A percentile compares a stretch with the other conserved stretches of the same genome.
phyloP scores from a whole-genome alignment of 345 rosid genomes.

The Alliaria petiolata region DNA sequence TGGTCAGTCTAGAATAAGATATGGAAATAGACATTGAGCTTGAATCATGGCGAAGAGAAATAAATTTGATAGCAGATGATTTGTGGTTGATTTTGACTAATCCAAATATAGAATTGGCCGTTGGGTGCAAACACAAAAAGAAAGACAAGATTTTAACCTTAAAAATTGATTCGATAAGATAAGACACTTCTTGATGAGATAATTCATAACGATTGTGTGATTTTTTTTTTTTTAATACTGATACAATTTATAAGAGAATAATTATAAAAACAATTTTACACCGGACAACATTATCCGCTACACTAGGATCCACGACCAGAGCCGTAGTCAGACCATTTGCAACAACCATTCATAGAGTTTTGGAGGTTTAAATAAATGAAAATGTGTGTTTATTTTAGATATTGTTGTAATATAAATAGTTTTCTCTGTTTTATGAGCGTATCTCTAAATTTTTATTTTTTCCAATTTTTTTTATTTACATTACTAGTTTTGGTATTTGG shows the following conservation, averaged over 20 bases:
- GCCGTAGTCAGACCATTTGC: not conserved
- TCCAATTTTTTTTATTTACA: not conserved
- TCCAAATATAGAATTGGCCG: not conserved
- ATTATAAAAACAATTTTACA: no score
- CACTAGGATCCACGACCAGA: not conserved
- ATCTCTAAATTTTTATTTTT: not conserved
- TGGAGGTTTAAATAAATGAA: no score
- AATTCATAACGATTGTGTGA: not conserved
- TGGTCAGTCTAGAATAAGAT: no score
- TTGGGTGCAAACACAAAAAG: not conserved
- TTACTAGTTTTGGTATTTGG: not conserved
- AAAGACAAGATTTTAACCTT: not conserved
- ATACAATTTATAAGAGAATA: no score
- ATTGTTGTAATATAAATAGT: no score
- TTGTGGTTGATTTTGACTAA: not conserved
- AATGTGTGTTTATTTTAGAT: no score
- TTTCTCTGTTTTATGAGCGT: not conserved
- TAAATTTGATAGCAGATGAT: not conserved
- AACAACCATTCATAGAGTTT: no score
- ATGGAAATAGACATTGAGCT: not conserved
- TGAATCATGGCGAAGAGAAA: not conserved
- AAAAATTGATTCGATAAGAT: not conserved
- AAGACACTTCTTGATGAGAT: not conserved
- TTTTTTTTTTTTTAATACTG: no score
- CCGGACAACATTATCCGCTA: no score